Percentiles rank a stretch among this genome's conserved stretches.
Conservation (phyloP, 345 rosid species). For the Acer negundo region DNA sequence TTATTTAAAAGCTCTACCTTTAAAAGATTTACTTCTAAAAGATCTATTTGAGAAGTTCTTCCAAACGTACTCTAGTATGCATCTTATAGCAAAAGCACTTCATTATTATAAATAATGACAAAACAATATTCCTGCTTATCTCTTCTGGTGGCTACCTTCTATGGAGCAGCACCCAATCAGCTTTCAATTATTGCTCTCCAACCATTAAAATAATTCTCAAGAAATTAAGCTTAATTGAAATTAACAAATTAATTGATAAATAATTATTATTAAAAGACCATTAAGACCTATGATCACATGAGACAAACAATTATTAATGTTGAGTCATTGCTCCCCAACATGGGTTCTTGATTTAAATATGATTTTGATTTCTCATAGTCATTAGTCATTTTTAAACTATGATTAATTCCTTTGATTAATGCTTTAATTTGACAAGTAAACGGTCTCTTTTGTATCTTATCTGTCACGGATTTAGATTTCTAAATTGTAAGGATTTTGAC, state of each 20-base stretch:
- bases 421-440: background rate
- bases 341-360: background rate
- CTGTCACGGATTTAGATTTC: background rate
- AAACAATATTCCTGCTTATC: conserved; percentile 3
- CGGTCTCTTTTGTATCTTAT: background rate
- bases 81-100: background rate
- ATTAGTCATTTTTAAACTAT: background rate
- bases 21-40: too few relatives aligned
- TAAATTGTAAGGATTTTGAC: background rate
- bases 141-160: background rate
- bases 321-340: conserved; percentile 18
- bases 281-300: background rate
- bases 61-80: too few relatives aligned
- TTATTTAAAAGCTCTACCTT: too few relatives aligned
- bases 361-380: background rate
- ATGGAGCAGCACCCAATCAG: background rate
- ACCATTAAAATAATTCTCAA: background rate
- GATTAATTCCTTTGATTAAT: background rate
- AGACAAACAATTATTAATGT: background rate
- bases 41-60: too few relatives aligned
- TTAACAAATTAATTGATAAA: background rate
- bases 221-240: conserved; percentile 7
- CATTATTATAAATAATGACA: background rate
- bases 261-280: background rate
- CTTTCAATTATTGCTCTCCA: background rate